Percentiles rank a stretch among this genome's conserved stretches.
phyloP scores from a whole-genome alignment of 2,329 filamentous ascomycete genomes.

The Meredithiella fracta region DNA sequence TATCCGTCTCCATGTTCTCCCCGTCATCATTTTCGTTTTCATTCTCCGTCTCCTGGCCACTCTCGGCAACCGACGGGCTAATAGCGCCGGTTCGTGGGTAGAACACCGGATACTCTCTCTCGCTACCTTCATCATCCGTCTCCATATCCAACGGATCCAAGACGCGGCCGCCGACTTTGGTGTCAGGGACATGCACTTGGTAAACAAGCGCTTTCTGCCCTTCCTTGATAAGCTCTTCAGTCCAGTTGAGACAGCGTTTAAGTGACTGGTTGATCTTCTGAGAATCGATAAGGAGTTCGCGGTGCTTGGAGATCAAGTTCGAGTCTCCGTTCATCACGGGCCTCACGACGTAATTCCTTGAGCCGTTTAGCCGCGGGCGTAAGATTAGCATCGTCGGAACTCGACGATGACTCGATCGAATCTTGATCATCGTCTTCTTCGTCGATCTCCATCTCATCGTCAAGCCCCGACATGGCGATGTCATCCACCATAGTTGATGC shows the following conservation, averaged over 20 bases:
- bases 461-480: neutral
- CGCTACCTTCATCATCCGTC: slow-evolving; percentile 18
- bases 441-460: slow-evolving; percentile 15
- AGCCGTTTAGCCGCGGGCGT: slow-evolving; percentile 26
- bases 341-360: slow-evolving; percentile 37
- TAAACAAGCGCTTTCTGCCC: slow-evolving; percentile 78
- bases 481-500: neutral
- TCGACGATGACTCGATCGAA: slow-evolving; percentile 35
- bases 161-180: slow-evolving; percentile 67
- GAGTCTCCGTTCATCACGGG: slow-evolving; percentile 67
- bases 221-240: slow-evolving; percentile 78
- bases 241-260: slow-evolving; percentile 75
- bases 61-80: slow-evolving; percentile 9
- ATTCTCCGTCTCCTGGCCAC: slow-evolving; percentile 17
- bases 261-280: slow-evolving; percentile 93
- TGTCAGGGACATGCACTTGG: slow-evolving; percentile 59
- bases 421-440: slow-evolving; percentile 28
- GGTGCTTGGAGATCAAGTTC: slow-evolving; percentile 78
- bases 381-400: slow-evolving; percentile 25
- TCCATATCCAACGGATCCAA: slow-evolving; percentile 52
- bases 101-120: slow-evolving; percentile 12
- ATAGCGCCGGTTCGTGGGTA: slow-evolving; percentile 12
- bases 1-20: slow-evolving; percentile 17
- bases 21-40: slow-evolving; percentile 17
- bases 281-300: slow-evolving; percentile 72